Evolutionary conservation across 805 yeast genomes (phyloP).

Genomic region (Wickerhamomyces sydowiorum): DNA sequence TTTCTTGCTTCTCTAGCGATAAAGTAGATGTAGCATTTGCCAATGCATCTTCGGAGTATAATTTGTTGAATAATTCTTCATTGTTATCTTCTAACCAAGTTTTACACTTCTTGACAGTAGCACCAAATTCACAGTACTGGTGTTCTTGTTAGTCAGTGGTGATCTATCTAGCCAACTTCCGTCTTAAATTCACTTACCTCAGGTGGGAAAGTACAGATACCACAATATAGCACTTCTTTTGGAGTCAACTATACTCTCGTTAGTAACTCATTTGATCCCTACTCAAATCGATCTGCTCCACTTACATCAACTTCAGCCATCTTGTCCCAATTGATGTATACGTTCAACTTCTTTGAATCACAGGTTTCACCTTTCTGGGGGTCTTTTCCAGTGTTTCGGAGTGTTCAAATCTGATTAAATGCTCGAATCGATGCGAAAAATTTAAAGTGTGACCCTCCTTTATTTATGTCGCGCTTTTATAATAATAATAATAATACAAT

Average conservation of each 20-base stretch:
- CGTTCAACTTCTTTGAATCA: neutral
- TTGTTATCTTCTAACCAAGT: constrained; percentile 67
- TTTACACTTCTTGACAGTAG: constrained; percentile 73
- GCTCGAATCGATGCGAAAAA: neutral
- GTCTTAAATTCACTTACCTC: constrained; percentile 33
- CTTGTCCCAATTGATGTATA: neutral
- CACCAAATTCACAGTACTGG: constrained; percentile 85
- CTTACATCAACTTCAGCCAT: constrained; percentile 7
- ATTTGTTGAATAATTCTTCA: constrained; percentile 45
- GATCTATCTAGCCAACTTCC: neutral
- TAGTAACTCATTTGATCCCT: neutral
- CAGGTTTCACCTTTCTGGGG: neutral
- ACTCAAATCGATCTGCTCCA: neutral
- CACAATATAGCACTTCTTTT: constrained; percentile 58
- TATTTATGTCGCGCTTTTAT: neutral
- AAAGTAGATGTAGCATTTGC: constrained; percentile 55
- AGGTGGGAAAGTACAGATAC: constrained; percentile 77
- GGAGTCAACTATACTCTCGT: constrained; percentile 15
- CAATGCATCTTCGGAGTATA: constrained; percentile 57
- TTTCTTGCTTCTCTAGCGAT: constrained; percentile 73
- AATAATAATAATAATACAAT: no score
- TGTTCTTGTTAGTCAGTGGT: constrained; percentile 16
- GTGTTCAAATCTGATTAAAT: neutral
- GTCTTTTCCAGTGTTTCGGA: neutral
- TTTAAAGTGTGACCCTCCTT: neutral